Conservation (phyloP, 345 rosid genomes). For the Hibiscus tridactylites region DNA sequence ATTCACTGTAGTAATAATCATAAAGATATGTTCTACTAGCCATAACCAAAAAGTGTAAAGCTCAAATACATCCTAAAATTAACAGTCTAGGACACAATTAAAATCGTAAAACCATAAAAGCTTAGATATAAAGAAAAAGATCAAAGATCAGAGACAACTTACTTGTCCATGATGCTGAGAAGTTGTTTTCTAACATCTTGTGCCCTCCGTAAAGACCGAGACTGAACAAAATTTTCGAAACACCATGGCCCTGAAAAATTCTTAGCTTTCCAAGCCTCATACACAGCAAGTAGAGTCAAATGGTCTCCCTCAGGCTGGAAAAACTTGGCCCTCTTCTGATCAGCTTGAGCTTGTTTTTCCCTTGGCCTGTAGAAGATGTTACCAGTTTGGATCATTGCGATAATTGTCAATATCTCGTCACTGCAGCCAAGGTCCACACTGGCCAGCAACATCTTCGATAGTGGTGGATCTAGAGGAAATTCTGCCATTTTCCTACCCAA, state of each 20-base stretch:
- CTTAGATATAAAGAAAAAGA: neutral
- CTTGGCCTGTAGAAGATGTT: constrained; percentile 87
- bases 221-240: constrained; percentile 79
- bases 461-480: constrained; percentile 87
- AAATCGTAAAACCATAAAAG: neutral
- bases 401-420: constrained; percentile 83
- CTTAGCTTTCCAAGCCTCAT: constrained; percentile 90
- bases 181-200: constrained; percentile 88
- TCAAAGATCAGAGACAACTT: constrained; percentile 15
- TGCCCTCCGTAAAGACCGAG: constrained; percentile 70
- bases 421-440: constrained; percentile 96
- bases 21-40: neutral
- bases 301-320: constrained; percentile 91
- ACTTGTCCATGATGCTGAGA: constrained; percentile 87
- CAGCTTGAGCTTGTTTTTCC: constrained; percentile 94
- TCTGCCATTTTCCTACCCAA: constrained; percentile 95
- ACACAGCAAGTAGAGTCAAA: constrained; percentile 84
- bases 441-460: constrained; percentile 87
- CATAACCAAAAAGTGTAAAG: neutral
- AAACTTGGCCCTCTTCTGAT: constrained; percentile 86
- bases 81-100: neutral
- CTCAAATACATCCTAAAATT: neutral
- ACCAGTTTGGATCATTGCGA: constrained; percentile 87
- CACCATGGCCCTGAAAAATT: constrained; percentile 91
- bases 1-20: no score